Evolutionary conservation across 345 rosid genomes (phyloP).

Genomic region (Salix caprea): DNA sequence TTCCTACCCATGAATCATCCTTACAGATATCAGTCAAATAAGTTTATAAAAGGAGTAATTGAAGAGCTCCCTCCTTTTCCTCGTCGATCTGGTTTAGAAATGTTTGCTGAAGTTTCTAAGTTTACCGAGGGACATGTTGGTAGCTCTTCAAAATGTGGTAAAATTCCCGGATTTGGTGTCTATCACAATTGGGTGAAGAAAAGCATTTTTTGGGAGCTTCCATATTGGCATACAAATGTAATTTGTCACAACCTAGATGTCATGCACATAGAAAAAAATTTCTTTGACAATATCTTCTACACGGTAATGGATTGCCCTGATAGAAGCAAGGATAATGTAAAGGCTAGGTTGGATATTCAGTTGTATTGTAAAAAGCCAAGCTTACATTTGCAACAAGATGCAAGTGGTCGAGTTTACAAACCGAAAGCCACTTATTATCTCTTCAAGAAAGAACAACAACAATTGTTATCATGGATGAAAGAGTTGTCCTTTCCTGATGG

Average conservation of each 20-base stretch:
- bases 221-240: neutral
- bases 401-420: neutral
- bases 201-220: neutral
- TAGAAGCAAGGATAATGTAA: slow-evolving; percentile 1
- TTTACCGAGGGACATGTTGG: neutral
- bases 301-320: neutral
- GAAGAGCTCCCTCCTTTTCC: neutral
- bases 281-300: neutral
- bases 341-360: neutral
- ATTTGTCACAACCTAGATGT: neutral
- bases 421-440: too few relatives aligned
- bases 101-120: too few relatives aligned
- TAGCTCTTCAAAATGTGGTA: rapidly evolving
- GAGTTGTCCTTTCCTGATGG: neutral
- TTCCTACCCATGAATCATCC: neutral
- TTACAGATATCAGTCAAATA: neutral
- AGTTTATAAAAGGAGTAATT: neutral
- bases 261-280: slow-evolving; percentile 4
- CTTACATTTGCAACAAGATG: neutral
- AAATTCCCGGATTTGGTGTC: neutral
- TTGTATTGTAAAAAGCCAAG: neutral
- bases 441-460: neutral
- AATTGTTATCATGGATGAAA: neutral
- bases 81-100: too few relatives aligned
- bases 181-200: neutral